phyloP scores from a whole-genome alignment of 768 basidiomycete genomes.

The Xerocomellus chrysenteron region DNA sequence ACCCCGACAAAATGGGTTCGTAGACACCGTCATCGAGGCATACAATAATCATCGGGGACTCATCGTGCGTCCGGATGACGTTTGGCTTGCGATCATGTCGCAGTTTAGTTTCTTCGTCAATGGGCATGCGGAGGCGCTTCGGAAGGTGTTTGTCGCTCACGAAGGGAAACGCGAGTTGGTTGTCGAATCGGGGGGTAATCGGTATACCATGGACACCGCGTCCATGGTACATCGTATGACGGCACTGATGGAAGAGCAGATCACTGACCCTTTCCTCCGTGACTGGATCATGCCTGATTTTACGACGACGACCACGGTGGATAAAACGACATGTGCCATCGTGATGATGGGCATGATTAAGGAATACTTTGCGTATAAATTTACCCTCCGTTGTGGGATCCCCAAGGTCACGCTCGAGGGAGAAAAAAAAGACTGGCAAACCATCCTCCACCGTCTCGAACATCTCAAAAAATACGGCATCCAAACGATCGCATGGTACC shows the following conservation, averaged over 20 bases:
- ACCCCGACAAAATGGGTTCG: slow-evolving; percentile 35
- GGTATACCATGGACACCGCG: slow-evolving; percentile 33
- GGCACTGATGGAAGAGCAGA: slow-evolving; percentile 20
- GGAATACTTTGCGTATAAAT: slow-evolving; percentile 38
- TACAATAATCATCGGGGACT: slow-evolving; percentile 39
- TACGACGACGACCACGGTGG: slow-evolving; percentile 42
- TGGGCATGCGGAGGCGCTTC: slow-evolving; percentile 34
- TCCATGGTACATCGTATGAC: slow-evolving; percentile 24
- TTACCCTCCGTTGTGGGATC: slow-evolving; percentile 38
- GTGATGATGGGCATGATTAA: slow-evolving; percentile 45
- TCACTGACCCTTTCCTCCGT: slow-evolving; percentile 29
- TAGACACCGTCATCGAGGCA: slow-evolving; percentile 35
- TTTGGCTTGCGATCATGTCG: slow-evolving; percentile 39
- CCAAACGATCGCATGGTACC: slow-evolving; percentile 37
- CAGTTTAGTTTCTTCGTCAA: slow-evolving; percentile 44
- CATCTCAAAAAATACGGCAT: slow-evolving; percentile 40
- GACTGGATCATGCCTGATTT: slow-evolving; percentile 45
- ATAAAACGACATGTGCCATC: slow-evolving; percentile 38
- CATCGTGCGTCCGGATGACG: slow-evolving; percentile 48
- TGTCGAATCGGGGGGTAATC: slow-evolving; percentile 19
- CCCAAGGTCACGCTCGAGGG: slow-evolving; percentile 47
- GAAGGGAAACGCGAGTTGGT: slow-evolving; percentile 27
- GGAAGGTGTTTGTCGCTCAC: slow-evolving; percentile 30
- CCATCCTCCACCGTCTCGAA: slow-evolving; percentile 37
- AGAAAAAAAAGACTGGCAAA: slow-evolving; percentile 38